These are phyloP conservation scores for Basipetospora sp. DNA, from an alignment of 2,329 filamentous ascomycete species.

Conservation along the genomic window DNA sequence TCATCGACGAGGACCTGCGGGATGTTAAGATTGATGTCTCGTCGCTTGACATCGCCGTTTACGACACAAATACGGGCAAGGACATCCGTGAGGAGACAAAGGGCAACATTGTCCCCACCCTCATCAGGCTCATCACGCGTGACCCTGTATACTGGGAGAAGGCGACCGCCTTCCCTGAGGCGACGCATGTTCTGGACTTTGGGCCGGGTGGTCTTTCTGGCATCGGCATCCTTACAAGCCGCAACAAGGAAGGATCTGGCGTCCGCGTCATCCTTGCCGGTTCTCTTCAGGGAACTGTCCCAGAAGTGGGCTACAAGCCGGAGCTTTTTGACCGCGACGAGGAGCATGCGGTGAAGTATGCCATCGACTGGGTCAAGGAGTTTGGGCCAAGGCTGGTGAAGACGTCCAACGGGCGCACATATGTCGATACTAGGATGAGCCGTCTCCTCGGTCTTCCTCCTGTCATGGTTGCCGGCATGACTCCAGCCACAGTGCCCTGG, in stretches of 20 bases:
- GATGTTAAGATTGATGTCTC: conserved; percentile 61
- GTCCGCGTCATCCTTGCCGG: conserved; percentile 92
- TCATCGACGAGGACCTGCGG: conserved; percentile 78
- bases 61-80: conserved; percentile 74
- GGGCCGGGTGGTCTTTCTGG: conserved; percentile 94
- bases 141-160: conserved; percentile 94
- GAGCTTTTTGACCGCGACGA: conserved; percentile 95
- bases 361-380: conserved; percentile 94
- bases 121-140: conserved; percentile 85
- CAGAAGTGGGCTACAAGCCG: conserved; percentile 91
- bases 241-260: conserved; percentile 96
- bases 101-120: conserved; percentile 68
- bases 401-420: conserved; percentile 77
- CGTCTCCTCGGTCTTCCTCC: conserved; percentile 71
- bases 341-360: conserved; percentile 86
- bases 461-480: conserved; percentile 88
- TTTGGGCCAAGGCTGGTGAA: conserved; percentile 85
- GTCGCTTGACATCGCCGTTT: conserved; percentile 70
- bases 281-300: conserved; percentile 76
- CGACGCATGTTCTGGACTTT: conserved; percentile 92
- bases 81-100: conserved; percentile 59
- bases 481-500: conserved; percentile 74
- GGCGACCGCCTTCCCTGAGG: conserved; percentile 76
- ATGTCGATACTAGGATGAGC: conserved; percentile 94
- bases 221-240: conserved; percentile 86